Evolutionary conservation across 164 flowering plant genomes (phyloP).

Genomic region (Malania oleifera): DNA sequence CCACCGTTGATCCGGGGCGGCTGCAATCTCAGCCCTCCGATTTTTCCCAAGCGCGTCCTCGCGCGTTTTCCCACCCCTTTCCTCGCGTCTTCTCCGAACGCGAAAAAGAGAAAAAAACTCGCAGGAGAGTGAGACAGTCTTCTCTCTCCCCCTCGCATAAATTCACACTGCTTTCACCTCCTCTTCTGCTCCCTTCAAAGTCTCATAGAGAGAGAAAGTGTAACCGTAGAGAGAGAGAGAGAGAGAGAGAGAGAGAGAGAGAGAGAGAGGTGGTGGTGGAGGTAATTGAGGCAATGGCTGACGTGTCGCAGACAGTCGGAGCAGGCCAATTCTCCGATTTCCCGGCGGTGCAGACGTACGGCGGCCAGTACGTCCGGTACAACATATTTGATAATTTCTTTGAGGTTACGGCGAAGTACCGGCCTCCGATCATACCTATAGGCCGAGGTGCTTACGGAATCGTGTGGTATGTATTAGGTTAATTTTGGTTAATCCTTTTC

Average conservation of each 20-base stretch:
- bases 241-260: constrained; percentile 10
- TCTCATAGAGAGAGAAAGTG: constrained; percentile 1
- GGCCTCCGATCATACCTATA: constrained; percentile 77
- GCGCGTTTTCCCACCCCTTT: constrained; percentile 12
- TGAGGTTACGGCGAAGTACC: constrained; percentile 75
- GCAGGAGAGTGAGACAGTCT: background rate
- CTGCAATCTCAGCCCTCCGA: constrained; percentile 22
- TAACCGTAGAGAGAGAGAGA: background rate
- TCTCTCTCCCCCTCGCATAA: background rate
- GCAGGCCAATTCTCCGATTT: constrained; percentile 34
- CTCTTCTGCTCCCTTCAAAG: background rate
- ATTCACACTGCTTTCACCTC: background rate
- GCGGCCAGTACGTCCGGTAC: constrained; percentile 65
- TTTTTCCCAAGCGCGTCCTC: constrained; percentile 13
- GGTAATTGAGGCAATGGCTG: constrained; percentile 20
- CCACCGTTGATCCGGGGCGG: constrained; percentile 36
- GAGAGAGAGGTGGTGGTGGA: background rate
- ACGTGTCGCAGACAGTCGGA: constrained; percentile 20
- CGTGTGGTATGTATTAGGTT: constrained; percentile 60
- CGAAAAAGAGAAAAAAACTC: no score
- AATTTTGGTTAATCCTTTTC: background rate
- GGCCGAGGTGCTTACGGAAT: constrained; percentile 97
- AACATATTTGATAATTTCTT: constrained; percentile 72
- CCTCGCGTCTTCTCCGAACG: constrained; percentile 17
- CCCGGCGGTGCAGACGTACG: constrained; percentile 51